These are phyloP conservation scores for Ophiocordyceps camponoti-leonardi DNA, from an alignment of 2,329 filamentous ascomycete genomes.

Conservation along the genomic window DNA sequence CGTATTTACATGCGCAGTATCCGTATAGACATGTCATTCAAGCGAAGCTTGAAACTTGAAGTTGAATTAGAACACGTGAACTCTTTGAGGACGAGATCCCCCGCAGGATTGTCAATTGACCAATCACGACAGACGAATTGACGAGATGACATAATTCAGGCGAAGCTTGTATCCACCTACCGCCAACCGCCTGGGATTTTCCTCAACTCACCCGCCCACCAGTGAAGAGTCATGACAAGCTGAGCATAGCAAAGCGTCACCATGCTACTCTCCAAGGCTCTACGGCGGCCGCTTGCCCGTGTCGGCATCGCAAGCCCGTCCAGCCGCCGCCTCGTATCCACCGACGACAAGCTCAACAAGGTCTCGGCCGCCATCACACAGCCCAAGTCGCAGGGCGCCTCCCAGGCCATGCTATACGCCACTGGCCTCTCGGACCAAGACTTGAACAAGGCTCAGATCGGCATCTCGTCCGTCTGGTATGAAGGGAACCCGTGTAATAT, in stretches of 20 bases:
- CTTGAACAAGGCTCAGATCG: constrained; percentile 93
- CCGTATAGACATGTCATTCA: no score
- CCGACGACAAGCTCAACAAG: constrained; percentile 56
- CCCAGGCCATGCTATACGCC: constrained; percentile 96
- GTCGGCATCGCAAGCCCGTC: neutral
- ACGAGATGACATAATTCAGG: no score
- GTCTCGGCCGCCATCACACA: constrained; percentile 77
- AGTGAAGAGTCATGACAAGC: no score
- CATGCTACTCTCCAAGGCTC: neutral
- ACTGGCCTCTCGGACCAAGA: constrained; percentile 75
- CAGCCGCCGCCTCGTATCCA: neutral
- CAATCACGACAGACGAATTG: no score
- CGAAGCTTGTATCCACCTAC: no score
- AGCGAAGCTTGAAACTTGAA: no score
- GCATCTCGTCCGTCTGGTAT: constrained; percentile 97
- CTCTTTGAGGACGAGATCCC: no score
- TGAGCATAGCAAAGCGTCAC: neutral
- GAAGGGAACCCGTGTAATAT: constrained; percentile 98
- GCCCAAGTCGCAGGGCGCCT: constrained; percentile 94
- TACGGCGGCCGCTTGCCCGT: neutral
- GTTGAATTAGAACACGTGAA: no score
- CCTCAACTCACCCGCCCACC: no score
- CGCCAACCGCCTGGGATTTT: no score
- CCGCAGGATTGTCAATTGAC: no score
- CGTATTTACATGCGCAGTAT: no score